Percentiles rank a stretch among this genome's conserved stretches.
Evolutionary conservation across 768 basidiomycete genomes (phyloP).

Genomic region (Macrocybe gigantea): DNA sequence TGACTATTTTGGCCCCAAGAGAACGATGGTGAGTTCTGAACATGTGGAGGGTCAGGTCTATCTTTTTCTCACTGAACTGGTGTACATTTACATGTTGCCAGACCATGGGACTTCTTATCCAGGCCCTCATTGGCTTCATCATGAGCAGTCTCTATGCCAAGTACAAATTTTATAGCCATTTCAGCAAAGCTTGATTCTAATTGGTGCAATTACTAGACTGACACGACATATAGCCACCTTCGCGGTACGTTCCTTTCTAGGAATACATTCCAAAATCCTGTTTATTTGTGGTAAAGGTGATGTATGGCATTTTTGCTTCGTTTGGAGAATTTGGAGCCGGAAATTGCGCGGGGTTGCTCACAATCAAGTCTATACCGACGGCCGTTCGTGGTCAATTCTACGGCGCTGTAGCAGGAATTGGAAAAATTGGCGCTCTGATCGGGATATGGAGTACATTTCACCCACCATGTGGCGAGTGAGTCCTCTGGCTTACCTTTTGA

Average conservation of each 20-base stretch:
- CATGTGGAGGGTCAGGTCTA: neutral
- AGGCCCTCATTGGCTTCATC: constrained; percentile 76
- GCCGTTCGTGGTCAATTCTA: constrained; percentile 82
- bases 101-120: constrained; percentile 66
- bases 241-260: constrained; percentile 39
- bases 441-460: constrained; percentile 68
- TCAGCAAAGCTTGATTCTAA: neutral
- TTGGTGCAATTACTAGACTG: constrained; percentile 29
- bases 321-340: constrained; percentile 89
- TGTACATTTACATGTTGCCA: constrained; percentile 15
- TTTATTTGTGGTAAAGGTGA: constrained; percentile 33
- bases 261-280: neutral
- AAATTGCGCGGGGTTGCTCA: constrained; percentile 78
- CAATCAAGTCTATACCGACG: constrained; percentile 78
- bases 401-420: constrained; percentile 80
- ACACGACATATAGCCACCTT: constrained; percentile 63
- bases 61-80: neutral
- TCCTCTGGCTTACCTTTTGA: neutral
- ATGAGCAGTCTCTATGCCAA: constrained; percentile 76
- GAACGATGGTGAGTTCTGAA: constrained; percentile 47
- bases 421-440: constrained; percentile 77
- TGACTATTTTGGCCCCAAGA: constrained; percentile 71
- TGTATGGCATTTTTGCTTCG: constrained; percentile 87
- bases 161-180: constrained; percentile 16
- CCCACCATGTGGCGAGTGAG: neutral